Base-by-base conservation (phyloP, 176 grass and related monocot genomes). In the Zea mays region DNA sequence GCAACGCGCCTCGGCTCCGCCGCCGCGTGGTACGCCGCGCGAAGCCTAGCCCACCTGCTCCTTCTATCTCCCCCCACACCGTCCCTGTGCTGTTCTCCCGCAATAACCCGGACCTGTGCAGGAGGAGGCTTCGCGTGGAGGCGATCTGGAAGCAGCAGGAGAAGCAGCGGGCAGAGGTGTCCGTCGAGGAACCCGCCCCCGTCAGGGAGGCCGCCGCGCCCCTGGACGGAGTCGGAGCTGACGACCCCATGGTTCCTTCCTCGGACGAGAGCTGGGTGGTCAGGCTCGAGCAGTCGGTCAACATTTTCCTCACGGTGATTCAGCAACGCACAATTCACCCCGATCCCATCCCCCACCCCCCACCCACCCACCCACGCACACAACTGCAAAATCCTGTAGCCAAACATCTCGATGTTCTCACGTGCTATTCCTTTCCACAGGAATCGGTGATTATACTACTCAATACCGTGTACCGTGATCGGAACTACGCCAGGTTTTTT, bases 401-500 rank as follows among this genome's bases (percentile, higher is more conserved):
- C 44, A 57, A 64, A 38, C 56, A 5, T 57, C 55, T 57, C 1
- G 7, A 57, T 43, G 54, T 5, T 33, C 74, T 73, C 13, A 37
- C n/a, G 37, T 40, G 16, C 7, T 11, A 11, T n/a, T 57, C n/a
- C 58, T 66, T 78, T 84, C 34, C 39, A n/a, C 87, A 99, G 96
- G 96, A 95, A 1, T 45, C 83, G 7, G 71, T 94, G 56, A 85
- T 99, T 79, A 44, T 58, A 60, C 19, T 99, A 52, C 79, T 99
- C 3, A 78, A 89, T 79, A 4, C 39, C 6, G 11, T 95, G 8
- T 99, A 95, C 43, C 80, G 79, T 59, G 96, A 99, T 65, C 89
- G 92, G 0, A 66, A 83, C 55, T 99, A 99, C 71, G 96, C 90
- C 19, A 88, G 96, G 79, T 99, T 99, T 77, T 99, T 88, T 52